Percentiles rank a stretch among this genome's conserved stretches.
These are phyloP conservation scores for Rhodotorula sp. DNA, from an alignment of 1,284 basidiomycete genomes.

Conservation along the genomic window DNA sequence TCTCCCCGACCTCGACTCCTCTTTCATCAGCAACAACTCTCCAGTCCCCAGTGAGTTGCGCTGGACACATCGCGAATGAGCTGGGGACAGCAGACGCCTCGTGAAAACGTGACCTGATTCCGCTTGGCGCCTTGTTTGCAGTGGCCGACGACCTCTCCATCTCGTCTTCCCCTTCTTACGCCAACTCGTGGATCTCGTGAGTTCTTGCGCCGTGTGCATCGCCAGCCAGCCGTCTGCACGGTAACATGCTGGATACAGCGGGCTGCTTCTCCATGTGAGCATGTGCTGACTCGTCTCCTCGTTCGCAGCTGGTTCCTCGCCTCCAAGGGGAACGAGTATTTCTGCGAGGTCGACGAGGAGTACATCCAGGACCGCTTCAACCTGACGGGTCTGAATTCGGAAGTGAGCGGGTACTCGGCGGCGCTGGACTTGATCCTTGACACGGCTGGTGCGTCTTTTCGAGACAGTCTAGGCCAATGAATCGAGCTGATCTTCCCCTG, in stretches of 20 bases:
- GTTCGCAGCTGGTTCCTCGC: slow-evolving; percentile 77
- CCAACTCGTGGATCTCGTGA: slow-evolving; percentile 44
- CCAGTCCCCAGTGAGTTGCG: too few relatives aligned
- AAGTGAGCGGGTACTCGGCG: slow-evolving; percentile 90
- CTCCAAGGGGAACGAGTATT: slow-evolving; percentile 85
- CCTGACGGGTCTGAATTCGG: slow-evolving; percentile 92
- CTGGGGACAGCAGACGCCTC: neutral
- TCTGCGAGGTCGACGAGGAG: slow-evolving; percentile 98
- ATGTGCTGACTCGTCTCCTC: slow-evolving; percentile 14
- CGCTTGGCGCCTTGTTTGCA: neutral
- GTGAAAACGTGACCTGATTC: neutral
- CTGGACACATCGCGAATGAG: neutral
- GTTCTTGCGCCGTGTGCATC: neutral
- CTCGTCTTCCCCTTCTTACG: slow-evolving; percentile 44
- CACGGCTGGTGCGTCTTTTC: slow-evolving; percentile 61
- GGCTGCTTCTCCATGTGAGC: too few relatives aligned
- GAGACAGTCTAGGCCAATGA: neutral
- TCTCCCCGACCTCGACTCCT: too few relatives aligned
- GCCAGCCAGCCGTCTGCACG: too few relatives aligned
- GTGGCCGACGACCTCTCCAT: slow-evolving; percentile 43
- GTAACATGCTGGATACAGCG: too few relatives aligned
- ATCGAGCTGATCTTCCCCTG: slow-evolving; percentile 69
- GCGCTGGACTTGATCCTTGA: slow-evolving; percentile 96
- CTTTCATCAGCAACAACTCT: too few relatives aligned
- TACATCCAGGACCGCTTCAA: slow-evolving; percentile 99